A percentile compares a stretch with the other conserved stretches of the same genome.
Evolutionary conservation across 805 yeast species (phyloP).

Genomic region (Cyberlindnera mycetangii): DNA sequence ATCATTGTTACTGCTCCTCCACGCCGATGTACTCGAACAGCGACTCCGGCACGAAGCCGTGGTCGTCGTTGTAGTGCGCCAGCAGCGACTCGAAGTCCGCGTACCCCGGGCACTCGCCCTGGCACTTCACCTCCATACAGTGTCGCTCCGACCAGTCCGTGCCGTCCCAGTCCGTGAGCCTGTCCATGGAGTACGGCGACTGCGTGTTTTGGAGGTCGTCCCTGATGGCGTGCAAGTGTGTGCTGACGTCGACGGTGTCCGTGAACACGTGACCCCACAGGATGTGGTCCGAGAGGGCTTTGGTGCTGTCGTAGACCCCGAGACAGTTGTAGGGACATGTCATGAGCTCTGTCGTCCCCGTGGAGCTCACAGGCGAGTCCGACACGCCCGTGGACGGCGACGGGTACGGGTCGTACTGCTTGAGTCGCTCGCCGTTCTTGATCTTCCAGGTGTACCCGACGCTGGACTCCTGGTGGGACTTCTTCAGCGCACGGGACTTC

Average conservation of each 20-base stretch:
- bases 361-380: no score
- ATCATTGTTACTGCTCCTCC: no score
- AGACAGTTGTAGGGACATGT: constrained; percentile 4
- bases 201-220: background rate
- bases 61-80: constrained; percentile 9
- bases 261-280: constrained; percentile 1
- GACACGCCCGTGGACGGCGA: no score
- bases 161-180: constrained; percentile 1
- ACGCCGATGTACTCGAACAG: constrained; percentile 3
- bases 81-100: constrained; percentile 1
- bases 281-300: constrained; percentile 1
- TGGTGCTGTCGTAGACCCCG: background rate
- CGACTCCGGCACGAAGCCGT: constrained; percentile 7
- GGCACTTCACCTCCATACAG: constrained; percentile 4
- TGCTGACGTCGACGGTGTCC: constrained; percentile 1
- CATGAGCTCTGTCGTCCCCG: background rate
- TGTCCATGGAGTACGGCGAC: background rate
- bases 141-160: background rate
- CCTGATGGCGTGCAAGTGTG: background rate
- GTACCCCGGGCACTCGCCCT: background rate
- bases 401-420: background rate
- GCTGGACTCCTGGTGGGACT: background rate
- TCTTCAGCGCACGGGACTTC: background rate
- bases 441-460: background rate
- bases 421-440: background rate